phyloP scores from a whole-genome alignment of 208 protist species.

The Crithidia expoeki region DNA sequence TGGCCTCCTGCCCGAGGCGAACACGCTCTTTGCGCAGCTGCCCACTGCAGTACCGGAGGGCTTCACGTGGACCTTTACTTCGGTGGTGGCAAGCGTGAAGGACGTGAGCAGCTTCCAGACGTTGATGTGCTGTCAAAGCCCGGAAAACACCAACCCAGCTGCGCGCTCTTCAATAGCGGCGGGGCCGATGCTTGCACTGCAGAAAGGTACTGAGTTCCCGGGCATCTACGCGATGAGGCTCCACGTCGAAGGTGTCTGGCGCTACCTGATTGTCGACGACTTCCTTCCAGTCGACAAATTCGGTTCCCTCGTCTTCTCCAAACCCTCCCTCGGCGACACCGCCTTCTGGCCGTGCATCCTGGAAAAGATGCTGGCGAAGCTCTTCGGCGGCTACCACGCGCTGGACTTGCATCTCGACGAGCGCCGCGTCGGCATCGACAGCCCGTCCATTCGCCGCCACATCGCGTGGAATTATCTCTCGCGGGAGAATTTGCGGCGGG shows the following conservation, averaged over 20 bases:
- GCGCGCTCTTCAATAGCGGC: not conserved
- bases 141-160: not conserved
- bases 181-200: slow-evolving; percentile 4
- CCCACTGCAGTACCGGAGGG: slow-evolving; percentile 32
- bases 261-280: slow-evolving; percentile 87
- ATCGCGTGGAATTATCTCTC: slow-evolving; percentile 21
- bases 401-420: slow-evolving; percentile 49
- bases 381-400: slow-evolving; percentile 78
- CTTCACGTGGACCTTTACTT: slow-evolving; percentile 73
- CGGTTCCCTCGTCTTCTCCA: slow-evolving; percentile 71
- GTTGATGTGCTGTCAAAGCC: slow-evolving; percentile 23
- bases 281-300: slow-evolving; percentile 77
- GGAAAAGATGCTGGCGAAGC: slow-evolving; percentile 88
- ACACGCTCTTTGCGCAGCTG: slow-evolving; percentile 19
- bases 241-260: slow-evolving; percentile 84
- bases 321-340: slow-evolving; percentile 33
- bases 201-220: slow-evolving; percentile 20
- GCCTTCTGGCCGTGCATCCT: slow-evolving; percentile 81
- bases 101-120: slow-evolving; percentile 17
- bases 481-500: slow-evolving; percentile 39
- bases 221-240: slow-evolving; percentile 70
- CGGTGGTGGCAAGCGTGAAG: slow-evolving; percentile 41
- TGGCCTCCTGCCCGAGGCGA: not conserved
- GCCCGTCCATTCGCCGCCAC: slow-evolving; percentile 22
- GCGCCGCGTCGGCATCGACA: slow-evolving; percentile 23